phyloP scores from a whole-genome alignment of 257 asterid genomes.

The Gynochthodes officinalis region DNA sequence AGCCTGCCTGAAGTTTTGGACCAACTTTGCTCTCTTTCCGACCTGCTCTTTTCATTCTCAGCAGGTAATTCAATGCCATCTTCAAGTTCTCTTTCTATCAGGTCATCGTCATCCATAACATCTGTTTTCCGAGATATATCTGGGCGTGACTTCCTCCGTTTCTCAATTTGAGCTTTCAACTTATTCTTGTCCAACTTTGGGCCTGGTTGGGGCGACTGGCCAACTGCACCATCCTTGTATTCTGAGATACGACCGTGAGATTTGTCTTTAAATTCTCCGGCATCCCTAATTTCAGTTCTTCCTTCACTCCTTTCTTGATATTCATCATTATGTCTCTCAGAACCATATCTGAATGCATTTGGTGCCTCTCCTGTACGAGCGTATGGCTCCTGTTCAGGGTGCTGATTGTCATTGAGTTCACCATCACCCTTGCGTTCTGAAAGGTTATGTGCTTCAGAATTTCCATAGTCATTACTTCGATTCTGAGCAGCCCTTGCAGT shows the following conservation, averaged over 20 bases:
- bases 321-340: constrained; percentile 32
- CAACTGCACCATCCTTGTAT: constrained; percentile 38
- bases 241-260: constrained; percentile 32
- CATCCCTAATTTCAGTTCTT: constrained; percentile 39
- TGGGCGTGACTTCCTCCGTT: constrained; percentile 67
- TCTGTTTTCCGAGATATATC: constrained; percentile 50
- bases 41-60: constrained; percentile 48
- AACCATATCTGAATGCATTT: constrained; percentile 29
- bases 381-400: constrained; percentile 34
- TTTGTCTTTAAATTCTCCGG: constrained; percentile 48
- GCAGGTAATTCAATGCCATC: constrained; percentile 59
- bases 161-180: constrained; percentile 74
- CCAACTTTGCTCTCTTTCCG: constrained; percentile 44
- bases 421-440: constrained; percentile 28
- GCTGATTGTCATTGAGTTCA: constrained; percentile 35
- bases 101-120: constrained; percentile 58
- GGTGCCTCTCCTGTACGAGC: constrained; percentile 31
- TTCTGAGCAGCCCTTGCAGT: constrained; percentile 23
- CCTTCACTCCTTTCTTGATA: constrained; percentile 41
- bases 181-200: constrained; percentile 64
- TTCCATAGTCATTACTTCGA: constrained; percentile 28
- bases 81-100: constrained; percentile 78
- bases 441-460: constrained; percentile 19
- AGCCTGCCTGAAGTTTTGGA: constrained; percentile 38
- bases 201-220: constrained; percentile 44